Conservation (phyloP, 208 protist species). For the Lotmaria passim region DNA sequence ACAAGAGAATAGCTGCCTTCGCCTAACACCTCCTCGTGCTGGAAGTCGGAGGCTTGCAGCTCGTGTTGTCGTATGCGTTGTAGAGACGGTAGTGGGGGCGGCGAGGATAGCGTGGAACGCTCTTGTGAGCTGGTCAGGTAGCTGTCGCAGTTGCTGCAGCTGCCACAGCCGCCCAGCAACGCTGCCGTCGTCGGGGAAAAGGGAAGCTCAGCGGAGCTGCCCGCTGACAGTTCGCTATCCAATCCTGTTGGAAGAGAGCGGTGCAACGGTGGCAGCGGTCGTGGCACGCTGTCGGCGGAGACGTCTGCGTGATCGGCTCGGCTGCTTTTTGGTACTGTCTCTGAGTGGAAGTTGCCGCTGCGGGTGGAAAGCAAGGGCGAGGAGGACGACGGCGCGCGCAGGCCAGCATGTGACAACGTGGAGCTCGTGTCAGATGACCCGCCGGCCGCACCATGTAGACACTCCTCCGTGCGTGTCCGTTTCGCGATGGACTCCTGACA, state of each 20-base stretch:
- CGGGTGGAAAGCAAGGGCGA: too few species aligned
- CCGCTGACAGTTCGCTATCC: too few species aligned
- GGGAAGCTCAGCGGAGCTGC: too few species aligned
- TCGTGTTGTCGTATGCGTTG: conserved; percentile 56
- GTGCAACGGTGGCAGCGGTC: too few species aligned
- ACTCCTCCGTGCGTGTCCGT: background rate
- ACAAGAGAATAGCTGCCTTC: conserved; percentile 82
- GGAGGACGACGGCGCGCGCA: background rate
- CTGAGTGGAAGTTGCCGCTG: too few species aligned
- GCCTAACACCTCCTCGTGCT: conserved; percentile 61
- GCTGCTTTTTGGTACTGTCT: too few species aligned
- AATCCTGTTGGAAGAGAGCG: too few species aligned
- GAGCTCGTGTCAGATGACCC: background rate
- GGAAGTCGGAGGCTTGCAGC: conserved; percentile 68
- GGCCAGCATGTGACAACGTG: background rate
- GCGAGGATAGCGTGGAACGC: background rate
- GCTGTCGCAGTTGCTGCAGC: too few species aligned
- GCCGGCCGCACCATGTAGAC: background rate
- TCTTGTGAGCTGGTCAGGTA: too few species aligned
- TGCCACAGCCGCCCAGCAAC: too few species aligned
- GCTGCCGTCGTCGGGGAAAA: background rate
- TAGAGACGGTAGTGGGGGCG: background rate
- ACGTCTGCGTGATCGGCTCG: too few species aligned
- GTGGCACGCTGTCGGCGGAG: too few species aligned
- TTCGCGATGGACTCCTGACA: background rate